Evolutionary conservation across 306 rosid species (phyloP).

Genomic region (Prunus mongolica): DNA sequence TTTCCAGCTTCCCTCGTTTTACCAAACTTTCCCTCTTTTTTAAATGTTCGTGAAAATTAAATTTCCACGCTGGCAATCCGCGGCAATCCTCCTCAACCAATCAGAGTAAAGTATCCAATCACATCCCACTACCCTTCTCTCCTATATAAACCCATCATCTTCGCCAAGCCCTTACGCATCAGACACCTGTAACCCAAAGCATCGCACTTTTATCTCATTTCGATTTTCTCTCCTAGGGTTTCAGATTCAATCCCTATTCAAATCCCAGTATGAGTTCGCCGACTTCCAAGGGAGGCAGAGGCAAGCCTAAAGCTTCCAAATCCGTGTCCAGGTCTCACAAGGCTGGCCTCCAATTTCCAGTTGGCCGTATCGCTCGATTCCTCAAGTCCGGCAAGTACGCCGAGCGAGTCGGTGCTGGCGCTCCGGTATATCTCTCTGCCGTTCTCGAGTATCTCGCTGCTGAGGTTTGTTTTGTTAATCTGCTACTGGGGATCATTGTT

Average conservation of each 20-base stretch:
- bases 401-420: constrained; percentile 70
- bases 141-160: not conserved
- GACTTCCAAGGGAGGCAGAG: constrained; percentile 49
- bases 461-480: constrained; percentile 37
- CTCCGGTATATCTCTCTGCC: constrained; percentile 82
- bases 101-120: not conserved
- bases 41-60: not conserved
- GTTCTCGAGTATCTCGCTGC: constrained; percentile 89
- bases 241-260: not conserved
- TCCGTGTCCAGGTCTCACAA: constrained; percentile 60
- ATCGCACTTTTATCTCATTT: not conserved
- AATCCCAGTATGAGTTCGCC: constrained; percentile 2
- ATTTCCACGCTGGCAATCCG: constrained; percentile 20
- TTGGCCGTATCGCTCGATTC: constrained; percentile 74
- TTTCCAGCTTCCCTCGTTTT: not conserved
- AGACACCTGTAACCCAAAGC: not conserved
- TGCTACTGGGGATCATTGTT: not conserved
- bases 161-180: not conserved
- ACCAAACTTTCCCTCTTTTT: not conserved
- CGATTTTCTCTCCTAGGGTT: constrained; percentile 3
- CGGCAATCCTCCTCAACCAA: not conserved
- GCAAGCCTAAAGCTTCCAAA: constrained; percentile 49
- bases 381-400: constrained; percentile 73
- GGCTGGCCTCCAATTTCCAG: constrained; percentile 95
- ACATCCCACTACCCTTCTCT: not conserved